Percentiles rank a stretch among this genome's conserved stretches.
Evolutionary conservation across 306 rosid genomes (phyloP).

Genomic region (Fragaria vesca): DNA sequence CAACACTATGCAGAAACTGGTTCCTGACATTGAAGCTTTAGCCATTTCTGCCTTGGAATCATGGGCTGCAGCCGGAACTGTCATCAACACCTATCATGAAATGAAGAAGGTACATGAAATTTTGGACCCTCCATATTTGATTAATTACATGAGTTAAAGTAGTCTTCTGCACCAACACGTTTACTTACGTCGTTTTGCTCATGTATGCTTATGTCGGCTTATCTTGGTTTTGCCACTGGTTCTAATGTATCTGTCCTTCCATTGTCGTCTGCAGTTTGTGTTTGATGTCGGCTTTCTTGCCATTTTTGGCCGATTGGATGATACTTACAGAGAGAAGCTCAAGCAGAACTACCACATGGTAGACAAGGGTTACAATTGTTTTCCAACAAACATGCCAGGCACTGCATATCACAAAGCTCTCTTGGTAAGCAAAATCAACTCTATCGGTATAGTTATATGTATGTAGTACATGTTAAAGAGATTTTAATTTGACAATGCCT

Average conservation of each 20-base stretch:
- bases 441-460: not conserved
- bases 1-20: constrained; percentile 33
- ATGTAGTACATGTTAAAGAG: not conserved
- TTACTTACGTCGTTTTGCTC: not conserved
- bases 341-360: constrained; percentile 67
- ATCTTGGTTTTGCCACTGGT: not conserved
- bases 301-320: constrained; percentile 65
- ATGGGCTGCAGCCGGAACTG: constrained; percentile 47
- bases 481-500: not conserved
- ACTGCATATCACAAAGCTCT: constrained; percentile 80
- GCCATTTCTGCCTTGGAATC: constrained; percentile 61
- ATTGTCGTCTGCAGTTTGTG: constrained; percentile 52
- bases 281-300: constrained; percentile 75
- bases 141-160: not conserved
- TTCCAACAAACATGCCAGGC: constrained; percentile 64
- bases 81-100: constrained; percentile 52
- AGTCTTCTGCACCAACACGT: not conserved
- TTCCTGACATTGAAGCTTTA: constrained; percentile 45
- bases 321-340: constrained; percentile 50
- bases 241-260: constrained; percentile 3
- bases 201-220: not conserved
- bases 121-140: not conserved
- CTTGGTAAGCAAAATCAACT: constrained; percentile 43
- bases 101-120: constrained; percentile 65
- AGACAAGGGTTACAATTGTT: constrained; percentile 86